Conservation (phyloP, 768 basidiomycete species). For the Pilatotrama ljubarskyi region DNA sequence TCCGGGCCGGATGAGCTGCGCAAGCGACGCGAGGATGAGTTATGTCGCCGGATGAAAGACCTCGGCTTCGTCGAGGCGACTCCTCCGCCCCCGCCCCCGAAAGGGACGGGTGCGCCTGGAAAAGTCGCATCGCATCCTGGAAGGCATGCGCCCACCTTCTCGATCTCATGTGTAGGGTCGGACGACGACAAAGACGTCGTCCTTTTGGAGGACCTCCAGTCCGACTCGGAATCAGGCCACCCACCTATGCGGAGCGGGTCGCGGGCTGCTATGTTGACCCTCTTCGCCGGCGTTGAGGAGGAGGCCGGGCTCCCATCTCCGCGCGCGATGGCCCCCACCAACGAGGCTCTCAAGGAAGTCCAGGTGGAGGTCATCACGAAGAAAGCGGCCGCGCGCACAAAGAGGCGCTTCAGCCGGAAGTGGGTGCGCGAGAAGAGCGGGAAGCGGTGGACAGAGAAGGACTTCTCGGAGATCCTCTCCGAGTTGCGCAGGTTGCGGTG, state of each 20-base stretch:
- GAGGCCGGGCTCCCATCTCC: too few relatives aligned
- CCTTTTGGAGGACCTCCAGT: conserved; percentile 8
- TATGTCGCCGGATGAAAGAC: conserved; percentile 13
- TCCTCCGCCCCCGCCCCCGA: background rate
- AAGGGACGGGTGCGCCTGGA: background rate
- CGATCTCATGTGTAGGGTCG: background rate
- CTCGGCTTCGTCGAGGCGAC: conserved; percentile 17
- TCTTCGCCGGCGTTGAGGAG: background rate
- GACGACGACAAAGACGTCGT: conserved; percentile 17
- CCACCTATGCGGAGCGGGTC: conserved; percentile 5
- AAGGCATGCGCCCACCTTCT: background rate
- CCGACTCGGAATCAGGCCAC: background rate
- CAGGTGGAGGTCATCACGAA: conserved; percentile 4
- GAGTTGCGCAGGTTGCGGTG: conserved; percentile 18
- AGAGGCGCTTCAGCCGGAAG: conserved; percentile 20
- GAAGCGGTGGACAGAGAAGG: conserved; percentile 20
- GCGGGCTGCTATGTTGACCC: conserved; percentile 11
- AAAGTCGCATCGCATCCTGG: background rate
- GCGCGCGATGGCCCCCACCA: too few relatives aligned
- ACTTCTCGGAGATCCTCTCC: conserved; percentile 16
- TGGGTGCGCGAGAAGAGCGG: conserved; percentile 22
- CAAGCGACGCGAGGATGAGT: conserved; percentile 16
- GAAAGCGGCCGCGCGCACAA: conserved; percentile 7
- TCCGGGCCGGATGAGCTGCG: conserved; percentile 8
- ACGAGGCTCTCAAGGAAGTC: too few relatives aligned